phyloP scores from a whole-genome alignment of 2,329 filamentous ascomycete genomes.

The Calonectria pseudoreteaudii region DNA sequence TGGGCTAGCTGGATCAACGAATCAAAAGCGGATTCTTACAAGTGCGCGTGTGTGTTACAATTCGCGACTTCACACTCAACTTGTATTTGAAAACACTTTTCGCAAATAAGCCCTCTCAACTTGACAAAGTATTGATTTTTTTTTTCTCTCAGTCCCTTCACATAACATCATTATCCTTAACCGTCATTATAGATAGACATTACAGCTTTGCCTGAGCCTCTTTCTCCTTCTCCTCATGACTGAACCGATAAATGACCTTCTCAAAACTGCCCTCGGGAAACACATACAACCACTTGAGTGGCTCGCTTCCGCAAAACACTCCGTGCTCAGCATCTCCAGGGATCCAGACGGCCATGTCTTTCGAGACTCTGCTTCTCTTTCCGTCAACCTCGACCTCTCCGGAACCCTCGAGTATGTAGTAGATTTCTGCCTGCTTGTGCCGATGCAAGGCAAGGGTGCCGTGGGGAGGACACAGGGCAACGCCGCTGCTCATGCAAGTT shows the following conservation, averaged over 20 bases:
- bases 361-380: conserved; percentile 23
- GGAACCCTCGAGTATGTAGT: conserved; percentile 37
- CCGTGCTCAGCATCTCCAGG: conserved; percentile 41
- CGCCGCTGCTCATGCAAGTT: conserved; percentile 28
- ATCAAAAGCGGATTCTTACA: too few species aligned
- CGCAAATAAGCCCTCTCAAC: not conserved
- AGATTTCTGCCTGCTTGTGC: conserved; percentile 42
- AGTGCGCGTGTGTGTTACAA: too few species aligned
- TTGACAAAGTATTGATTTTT: not conserved
- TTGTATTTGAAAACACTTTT: not conserved
- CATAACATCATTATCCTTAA: not conserved
- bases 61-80: not conserved
- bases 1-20: too few species aligned
- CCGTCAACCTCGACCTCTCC: conserved; percentile 39
- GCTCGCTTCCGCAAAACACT: conserved; percentile 32
- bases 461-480: conserved; percentile 36
- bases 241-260: conserved; percentile 38
- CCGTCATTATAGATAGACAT: not conserved
- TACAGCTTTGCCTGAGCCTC: not conserved
- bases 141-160: not conserved
- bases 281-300: conserved; percentile 39
- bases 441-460: conserved; percentile 40
- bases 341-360: conserved; percentile 37
- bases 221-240: conserved; percentile 16
- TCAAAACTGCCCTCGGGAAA: conserved; percentile 41